These are phyloP conservation scores for Chlorella ohadii DNA, from an alignment of 139 green algal species.

Conservation along the genomic window DNA sequence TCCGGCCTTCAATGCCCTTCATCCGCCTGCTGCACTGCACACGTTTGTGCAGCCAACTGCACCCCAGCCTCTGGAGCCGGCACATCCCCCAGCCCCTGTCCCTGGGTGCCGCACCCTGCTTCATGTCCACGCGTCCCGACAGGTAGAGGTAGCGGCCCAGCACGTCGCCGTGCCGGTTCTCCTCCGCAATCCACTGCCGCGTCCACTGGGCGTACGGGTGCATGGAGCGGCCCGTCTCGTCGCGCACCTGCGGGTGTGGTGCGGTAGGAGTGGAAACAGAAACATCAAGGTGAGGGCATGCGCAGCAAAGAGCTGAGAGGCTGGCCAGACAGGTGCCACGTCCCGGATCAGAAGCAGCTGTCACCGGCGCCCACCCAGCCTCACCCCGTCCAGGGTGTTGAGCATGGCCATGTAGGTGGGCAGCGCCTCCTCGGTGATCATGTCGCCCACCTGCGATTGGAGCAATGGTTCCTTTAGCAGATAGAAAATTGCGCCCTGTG, in stretches of 20 bases:
- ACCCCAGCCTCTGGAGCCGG: too few relatives aligned
- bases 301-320: too few relatives aligned
- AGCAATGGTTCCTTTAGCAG: too few relatives aligned
- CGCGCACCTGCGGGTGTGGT: conserved; percentile 46
- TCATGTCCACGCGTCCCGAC: conserved; percentile 56
- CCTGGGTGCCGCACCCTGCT: conserved; percentile 55
- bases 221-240: conserved; percentile 77
- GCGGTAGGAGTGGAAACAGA: conserved; percentile 85
- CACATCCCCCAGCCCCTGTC: neutral
- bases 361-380: neutral
- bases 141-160: conserved; percentile 89
- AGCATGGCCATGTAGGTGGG: conserved; percentile 99
- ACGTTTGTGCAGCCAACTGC: neutral
- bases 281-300: too few relatives aligned
- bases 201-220: conserved; percentile 87
- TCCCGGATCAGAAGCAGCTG: too few relatives aligned
- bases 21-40: too few relatives aligned
- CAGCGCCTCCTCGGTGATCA: conserved; percentile 94
- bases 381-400: conserved; percentile 97
- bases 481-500: too few relatives aligned
- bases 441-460: conserved; percentile 69
- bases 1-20: too few relatives aligned
- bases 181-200: conserved; percentile 78
- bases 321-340: too few relatives aligned
- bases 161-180: conserved; percentile 98